Conservation (phyloP, 371 early-diverging fungal species). For the Mucor ambiguus region DNA sequence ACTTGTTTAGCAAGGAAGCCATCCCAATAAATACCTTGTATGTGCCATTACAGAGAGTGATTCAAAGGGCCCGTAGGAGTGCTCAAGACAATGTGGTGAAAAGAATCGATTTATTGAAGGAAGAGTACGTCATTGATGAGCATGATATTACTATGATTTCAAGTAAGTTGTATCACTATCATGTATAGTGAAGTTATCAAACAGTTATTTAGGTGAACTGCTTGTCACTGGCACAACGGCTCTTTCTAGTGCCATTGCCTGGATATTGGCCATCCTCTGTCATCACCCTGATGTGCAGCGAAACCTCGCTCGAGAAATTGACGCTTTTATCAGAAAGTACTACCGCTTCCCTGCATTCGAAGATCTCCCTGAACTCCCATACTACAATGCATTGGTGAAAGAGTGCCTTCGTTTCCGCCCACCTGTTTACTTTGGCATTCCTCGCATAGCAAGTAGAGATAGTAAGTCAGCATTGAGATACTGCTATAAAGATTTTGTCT, state of each 20-base stretch:
- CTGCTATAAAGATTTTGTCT: not conserved
- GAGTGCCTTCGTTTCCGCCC: slow-evolving; percentile 34
- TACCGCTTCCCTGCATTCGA: slow-evolving; percentile 22
- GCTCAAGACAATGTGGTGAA: slow-evolving; percentile 12
- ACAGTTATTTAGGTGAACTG: slow-evolving; percentile 10
- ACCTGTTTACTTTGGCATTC: slow-evolving; percentile 28
- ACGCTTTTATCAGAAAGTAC: slow-evolving; percentile 21
- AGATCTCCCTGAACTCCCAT: slow-evolving; percentile 23
- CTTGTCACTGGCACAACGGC: slow-evolving; percentile 18
- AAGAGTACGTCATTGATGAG: slow-evolving; percentile 14
- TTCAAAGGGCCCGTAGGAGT: slow-evolving; percentile 8
- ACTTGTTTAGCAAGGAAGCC: slow-evolving; percentile 10
- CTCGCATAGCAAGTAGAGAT: slow-evolving; percentile 35
- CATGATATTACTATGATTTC: slow-evolving; percentile 16
- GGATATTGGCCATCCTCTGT: slow-evolving; percentile 19
- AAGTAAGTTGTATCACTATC: slow-evolving; percentile 6
- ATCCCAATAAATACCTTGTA: not conserved
- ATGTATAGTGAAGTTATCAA: not conserved
- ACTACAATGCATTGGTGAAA: slow-evolving; percentile 30
- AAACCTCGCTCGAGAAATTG: slow-evolving; percentile 18
- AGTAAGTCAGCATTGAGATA: slow-evolving; percentile 7
- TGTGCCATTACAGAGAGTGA: not conserved
- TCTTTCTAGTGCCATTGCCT: slow-evolving; percentile 7
- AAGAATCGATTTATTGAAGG: slow-evolving; percentile 15
- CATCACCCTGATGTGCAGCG: slow-evolving; percentile 22